Percentiles rank a stretch among this genome's conserved stretches.
Conservation (phyloP, 2,329 filamentous ascomycete species). For the Bipolaris oryzae region DNA sequence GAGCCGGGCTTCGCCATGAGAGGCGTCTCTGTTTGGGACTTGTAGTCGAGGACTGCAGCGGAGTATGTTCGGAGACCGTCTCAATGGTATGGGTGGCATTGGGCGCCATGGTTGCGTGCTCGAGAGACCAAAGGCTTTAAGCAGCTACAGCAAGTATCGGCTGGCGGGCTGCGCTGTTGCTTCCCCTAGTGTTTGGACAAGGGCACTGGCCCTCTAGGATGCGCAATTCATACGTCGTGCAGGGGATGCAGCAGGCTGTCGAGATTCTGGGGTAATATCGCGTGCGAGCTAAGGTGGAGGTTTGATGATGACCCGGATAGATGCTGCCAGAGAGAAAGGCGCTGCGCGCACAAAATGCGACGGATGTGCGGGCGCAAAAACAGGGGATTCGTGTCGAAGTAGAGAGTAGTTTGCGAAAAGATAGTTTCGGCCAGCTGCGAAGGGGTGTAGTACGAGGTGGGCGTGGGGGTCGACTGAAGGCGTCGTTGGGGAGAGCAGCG, state of each 20-base stretch:
- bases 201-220: slow-evolving; percentile 2
- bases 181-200: neutral
- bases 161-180: neutral
- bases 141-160: neutral
- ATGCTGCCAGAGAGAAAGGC: slow-evolving; percentile 13
- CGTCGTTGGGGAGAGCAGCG: slow-evolving; percentile 4
- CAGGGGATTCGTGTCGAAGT: neutral
- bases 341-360: slow-evolving; percentile 1
- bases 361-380: neutral
- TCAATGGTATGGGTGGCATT: slow-evolving; percentile 33
- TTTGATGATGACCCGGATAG: slow-evolving; percentile 4
- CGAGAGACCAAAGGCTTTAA: slow-evolving; percentile 8
- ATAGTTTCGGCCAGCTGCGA: neutral
- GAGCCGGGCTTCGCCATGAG: slow-evolving; percentile 38
- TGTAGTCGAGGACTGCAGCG: slow-evolving; percentile 15
- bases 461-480: slow-evolving; percentile 1
- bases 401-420: neutral
- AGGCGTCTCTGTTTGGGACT: slow-evolving; percentile 32
- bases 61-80: slow-evolving; percentile 31
- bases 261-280: slow-evolving; percentile 25
- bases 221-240: slow-evolving; percentile 20
- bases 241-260: slow-evolving; percentile 23
- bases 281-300: slow-evolving; percentile 23
- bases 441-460: neutral
- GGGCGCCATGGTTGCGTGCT: slow-evolving; percentile 31